These are phyloP conservation scores for Blastocystis sp. DNA, from an alignment of 352 stramenopile genomes.

Conservation along the genomic window DNA sequence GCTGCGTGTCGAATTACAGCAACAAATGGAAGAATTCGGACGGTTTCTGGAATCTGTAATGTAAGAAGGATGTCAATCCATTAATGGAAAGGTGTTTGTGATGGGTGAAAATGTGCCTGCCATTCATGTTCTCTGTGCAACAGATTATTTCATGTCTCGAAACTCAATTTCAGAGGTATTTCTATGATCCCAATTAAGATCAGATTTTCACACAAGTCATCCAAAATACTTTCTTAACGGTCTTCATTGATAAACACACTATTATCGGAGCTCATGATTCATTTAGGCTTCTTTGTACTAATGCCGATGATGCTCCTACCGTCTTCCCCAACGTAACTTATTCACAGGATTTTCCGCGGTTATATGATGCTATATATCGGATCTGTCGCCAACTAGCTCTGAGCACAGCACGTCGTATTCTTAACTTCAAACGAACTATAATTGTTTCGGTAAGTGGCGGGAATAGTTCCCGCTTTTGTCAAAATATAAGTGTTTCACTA, in stretches of 20 bases:
- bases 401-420: neutral
- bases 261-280: neutral
- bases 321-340: neutral
- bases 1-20: neutral
- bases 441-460: neutral
- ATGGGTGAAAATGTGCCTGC: neutral
- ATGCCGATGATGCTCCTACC: neutral
- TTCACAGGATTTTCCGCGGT: neutral
- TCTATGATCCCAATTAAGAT: neutral
- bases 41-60: slow-evolving; percentile 11
- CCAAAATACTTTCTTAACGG: slow-evolving; percentile 4
- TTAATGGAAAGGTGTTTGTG: neutral
- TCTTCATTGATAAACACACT: neutral
- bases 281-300: neutral
- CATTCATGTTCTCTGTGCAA: slow-evolving; percentile 1
- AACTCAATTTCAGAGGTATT: slow-evolving; percentile 9
- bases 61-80: neutral
- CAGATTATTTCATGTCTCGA: neutral
- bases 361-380: slow-evolving; percentile 14
- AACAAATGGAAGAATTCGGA: neutral
- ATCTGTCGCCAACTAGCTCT: neutral
- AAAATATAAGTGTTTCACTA: neutral
- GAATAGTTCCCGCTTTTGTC: neutral
- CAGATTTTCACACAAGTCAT: slow-evolving; percentile 22
- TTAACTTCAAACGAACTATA: neutral